A percentile compares a stretch with the other conserved stretches of the same genome.
Conservation (phyloP, 805 yeast genomes). For the Ogataea paraovalis region DNA sequence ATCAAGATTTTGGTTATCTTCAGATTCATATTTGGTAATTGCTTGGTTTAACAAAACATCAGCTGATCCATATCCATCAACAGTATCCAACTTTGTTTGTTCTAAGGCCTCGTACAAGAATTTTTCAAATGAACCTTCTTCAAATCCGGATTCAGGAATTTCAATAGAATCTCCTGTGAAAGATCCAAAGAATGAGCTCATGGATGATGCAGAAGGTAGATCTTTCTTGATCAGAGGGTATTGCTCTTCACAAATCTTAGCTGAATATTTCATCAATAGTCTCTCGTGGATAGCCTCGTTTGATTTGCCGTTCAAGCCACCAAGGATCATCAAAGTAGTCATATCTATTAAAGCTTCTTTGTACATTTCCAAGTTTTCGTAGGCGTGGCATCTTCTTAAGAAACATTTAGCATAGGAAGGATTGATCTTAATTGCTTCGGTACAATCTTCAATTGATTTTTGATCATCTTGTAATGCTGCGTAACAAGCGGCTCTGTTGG, state of each 20-base stretch:
- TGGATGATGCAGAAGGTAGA: slow-evolving; percentile 79
- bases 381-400: slow-evolving; percentile 89
- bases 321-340: slow-evolving; percentile 82
- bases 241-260: slow-evolving; percentile 60
- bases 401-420: slow-evolving; percentile 91
- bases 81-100: slow-evolving; percentile 42
- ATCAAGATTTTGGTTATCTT: slow-evolving; percentile 33
- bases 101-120: slow-evolving; percentile 63
- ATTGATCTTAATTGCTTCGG: slow-evolving; percentile 77
- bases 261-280: slow-evolving; percentile 77
- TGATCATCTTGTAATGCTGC: slow-evolving; percentile 76
- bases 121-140: slow-evolving; percentile 57
- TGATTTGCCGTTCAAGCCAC: slow-evolving; percentile 66
- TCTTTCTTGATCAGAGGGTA: slow-evolving; percentile 46
- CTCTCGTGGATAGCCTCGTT: slow-evolving; percentile 83
- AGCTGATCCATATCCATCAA: slow-evolving; percentile 61
- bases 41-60: slow-evolving; percentile 58
- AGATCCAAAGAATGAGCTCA: slow-evolving; percentile 86
- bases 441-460: slow-evolving; percentile 83
- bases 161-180: slow-evolving; percentile 52
- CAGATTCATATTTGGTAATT: slow-evolving; percentile 35
- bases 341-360: slow-evolving; percentile 87
- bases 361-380: slow-evolving; percentile 74
- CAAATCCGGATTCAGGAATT: slow-evolving; percentile 44
- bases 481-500: slow-evolving; percentile 95